Evolutionary conservation across 2,329 filamentous ascomycete species (phyloP), one percentile per base, ranked within the genome.

Genomic region (Paramyrothecium roridum): DNA sequence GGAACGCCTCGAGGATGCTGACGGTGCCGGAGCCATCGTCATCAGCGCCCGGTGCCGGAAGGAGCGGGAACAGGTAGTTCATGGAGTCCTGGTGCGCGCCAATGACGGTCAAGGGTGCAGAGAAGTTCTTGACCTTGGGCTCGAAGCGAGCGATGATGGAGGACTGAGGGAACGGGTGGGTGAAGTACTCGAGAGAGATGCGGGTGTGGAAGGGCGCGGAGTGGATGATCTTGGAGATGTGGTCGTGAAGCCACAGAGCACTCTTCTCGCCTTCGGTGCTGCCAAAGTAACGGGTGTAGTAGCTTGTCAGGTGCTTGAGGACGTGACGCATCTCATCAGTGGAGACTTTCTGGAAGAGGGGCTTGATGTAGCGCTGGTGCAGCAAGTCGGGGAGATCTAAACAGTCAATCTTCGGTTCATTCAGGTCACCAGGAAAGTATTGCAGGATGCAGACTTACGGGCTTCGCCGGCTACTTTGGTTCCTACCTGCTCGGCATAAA

Each of bases 31-130:
- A 87, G 50, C 87, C 85, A 65, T 91, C 88, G 59, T 91, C 88
- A 61, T 91, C 88, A 16, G 88, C 88, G 48, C 88, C 88, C 0
- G 88, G 88, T 0, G 88, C 88, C 20, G 84, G 82, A 17, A 90
- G 78, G 46, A 89, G 73, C 0, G 87, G 88, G 47, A 90, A 76
- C 64, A 88, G 85, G 56, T 90, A 76, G 67, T 91, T 91, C 68
- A 90, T 88, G 65, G 85, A 89, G 69, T 91, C 88, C 63, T 89
- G 87, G 67, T 90, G 87, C 2, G 87, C 86, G 54, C 88, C 87
- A 61, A 90, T 81, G 33, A 90, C 84, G 37, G 68, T 71, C 55
- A 69, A 49, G 13, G 68, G 68, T 19, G 61, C 60, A 40, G 60
- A 63, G 57, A 62, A 67, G 59, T 73, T 70, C 56, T 65, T 65